Base-by-base conservation (phyloP, 2,329 filamentous ascomycete genomes). In the Aureobasidium mangrovei region DNA sequence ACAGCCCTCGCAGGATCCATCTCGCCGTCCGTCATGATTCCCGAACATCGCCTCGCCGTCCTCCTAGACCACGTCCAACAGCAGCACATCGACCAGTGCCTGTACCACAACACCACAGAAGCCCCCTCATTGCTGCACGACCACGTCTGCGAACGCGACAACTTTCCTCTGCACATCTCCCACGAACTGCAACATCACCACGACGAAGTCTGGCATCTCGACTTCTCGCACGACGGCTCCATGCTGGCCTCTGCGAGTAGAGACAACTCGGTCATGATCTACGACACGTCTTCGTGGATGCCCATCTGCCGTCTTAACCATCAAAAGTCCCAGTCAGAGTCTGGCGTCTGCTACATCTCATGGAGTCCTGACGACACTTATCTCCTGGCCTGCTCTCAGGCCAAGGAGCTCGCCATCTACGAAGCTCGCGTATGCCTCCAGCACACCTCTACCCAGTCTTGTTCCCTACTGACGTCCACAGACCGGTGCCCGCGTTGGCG, bases 21-120 rank as follows among this genome's bases (percentile, higher is more conserved):
- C 67, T 95, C 93, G 1, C 91, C 93, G 0, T 93, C 90, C 3
- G 88, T 95, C 42, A 97, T 98, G 91, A 86, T 98, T 53, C 93
- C 93, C 1, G 88, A 95, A 65, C 88, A 93, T 67, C 84, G 93
- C 5, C 76, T 98, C 42, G 88, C 89, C 1, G 79, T 83, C 33
- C 75, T 98, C 12, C 74, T 98, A 51, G 79, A 91, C 55, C 84
- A 94, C 60, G 83, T 95, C 36, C 95, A 96, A 67, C 79, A 85
- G 58, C 82, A 78, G 59, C 91, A 96, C 71, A 87, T 96, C 56
- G 80, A 84, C 49, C 81, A 80, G 31, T 98, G 93, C 67, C 72
- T 91, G 38, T 97, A 91, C 69, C 93, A 98, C 71, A 96, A 94
- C 52, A 89, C 84, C 3, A 77, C 83, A 2, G 72, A 77, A 3